Evolutionary conservation across 345 rosid genomes (phyloP).

Genomic region (Arabis alpina): DNA sequence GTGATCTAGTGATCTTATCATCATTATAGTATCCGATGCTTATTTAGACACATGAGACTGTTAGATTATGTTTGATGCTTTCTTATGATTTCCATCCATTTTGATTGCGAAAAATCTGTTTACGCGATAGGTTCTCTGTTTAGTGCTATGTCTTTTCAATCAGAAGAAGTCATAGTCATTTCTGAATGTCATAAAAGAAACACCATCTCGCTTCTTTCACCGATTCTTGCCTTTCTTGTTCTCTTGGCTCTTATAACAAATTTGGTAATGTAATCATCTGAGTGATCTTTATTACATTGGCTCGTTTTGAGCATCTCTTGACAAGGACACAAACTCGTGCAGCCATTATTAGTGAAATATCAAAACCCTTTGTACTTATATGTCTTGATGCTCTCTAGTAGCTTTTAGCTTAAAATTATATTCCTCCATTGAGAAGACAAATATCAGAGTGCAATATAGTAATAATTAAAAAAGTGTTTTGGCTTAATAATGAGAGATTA

Average conservation of each 20-base stretch:
- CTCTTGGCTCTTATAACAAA: slow-evolving; percentile 32
- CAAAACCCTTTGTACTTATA: slow-evolving; percentile 15
- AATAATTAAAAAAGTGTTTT: slow-evolving; percentile 8
- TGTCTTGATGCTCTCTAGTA: slow-evolving; percentile 35
- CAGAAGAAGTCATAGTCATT: slow-evolving; percentile 20
- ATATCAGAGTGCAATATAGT: slow-evolving; percentile 22
- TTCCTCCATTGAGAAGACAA: slow-evolving; percentile 30
- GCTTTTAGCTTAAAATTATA: slow-evolving; percentile 29
- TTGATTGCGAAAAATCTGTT: background rate
- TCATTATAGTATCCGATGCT: slow-evolving; percentile 40
- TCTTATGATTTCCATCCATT: slow-evolving; percentile 38
- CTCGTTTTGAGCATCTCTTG: slow-evolving; percentile 34
- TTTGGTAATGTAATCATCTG: slow-evolving; percentile 37
- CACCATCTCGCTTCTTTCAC: slow-evolving; percentile 12
- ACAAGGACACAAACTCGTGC: slow-evolving; percentile 24
- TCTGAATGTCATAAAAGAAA: slow-evolving; percentile 26
- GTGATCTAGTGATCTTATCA: slow-evolving; percentile 30
- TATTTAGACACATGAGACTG: slow-evolving; percentile 40
- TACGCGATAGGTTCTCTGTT: slow-evolving; percentile 22
- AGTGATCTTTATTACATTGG: slow-evolving; percentile 24
- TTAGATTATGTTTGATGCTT: slow-evolving; percentile 45
- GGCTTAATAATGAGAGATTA: slow-evolving; percentile 28
- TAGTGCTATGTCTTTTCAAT: slow-evolving; percentile 31
- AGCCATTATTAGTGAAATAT: slow-evolving; percentile 4
- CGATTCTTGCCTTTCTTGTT: slow-evolving; percentile 36